A percentile compares a stretch with the other conserved stretches of the same genome.
Evolutionary conservation across 306 rosid species (phyloP).

Genomic region (Prunus davidiana): DNA sequence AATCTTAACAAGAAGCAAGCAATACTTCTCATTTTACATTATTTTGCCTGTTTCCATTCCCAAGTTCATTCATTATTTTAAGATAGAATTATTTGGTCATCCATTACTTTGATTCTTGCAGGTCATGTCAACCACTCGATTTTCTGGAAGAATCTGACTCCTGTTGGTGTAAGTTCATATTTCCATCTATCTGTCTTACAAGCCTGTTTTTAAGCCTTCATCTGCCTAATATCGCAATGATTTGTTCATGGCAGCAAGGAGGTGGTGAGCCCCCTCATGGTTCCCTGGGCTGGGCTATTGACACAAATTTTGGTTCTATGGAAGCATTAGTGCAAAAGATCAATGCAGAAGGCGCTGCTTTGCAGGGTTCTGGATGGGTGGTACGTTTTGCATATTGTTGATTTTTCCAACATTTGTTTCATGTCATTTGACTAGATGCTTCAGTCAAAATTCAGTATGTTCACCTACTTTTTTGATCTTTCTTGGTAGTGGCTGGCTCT

Average conservation of each 20-base stretch:
- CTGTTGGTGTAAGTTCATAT: conserved; percentile 46
- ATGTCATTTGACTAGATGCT: conserved; percentile 9
- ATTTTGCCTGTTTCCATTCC: background rate
- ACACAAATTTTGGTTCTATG: conserved; percentile 65
- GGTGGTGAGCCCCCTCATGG: conserved; percentile 88
- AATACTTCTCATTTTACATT: background rate
- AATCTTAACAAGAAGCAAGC: background rate
- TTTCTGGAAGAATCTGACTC: conserved; percentile 80
- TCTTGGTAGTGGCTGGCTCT: conserved; percentile 88
- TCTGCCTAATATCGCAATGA: background rate
- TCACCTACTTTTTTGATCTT: conserved; percentile 18
- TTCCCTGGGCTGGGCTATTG: conserved; percentile 87
- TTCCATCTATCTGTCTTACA: background rate
- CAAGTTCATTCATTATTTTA: background rate
- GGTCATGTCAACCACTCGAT: conserved; percentile 87
- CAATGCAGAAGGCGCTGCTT: conserved; percentile 84
- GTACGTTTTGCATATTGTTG: conserved; percentile 48
- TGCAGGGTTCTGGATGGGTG: conserved; percentile 99
- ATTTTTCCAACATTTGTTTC: conserved; percentile 5
- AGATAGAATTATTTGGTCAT: background rate
- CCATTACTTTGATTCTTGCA: conserved; percentile 21
- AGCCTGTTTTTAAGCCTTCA: background rate
- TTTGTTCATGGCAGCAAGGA: conserved; percentile 61
- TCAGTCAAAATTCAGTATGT: background rate
- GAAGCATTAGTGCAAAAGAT: conserved; percentile 61